phyloP scores from a whole-genome alignment of 2,329 filamentous ascomycete species.

The Fusarium acutatum region DNA sequence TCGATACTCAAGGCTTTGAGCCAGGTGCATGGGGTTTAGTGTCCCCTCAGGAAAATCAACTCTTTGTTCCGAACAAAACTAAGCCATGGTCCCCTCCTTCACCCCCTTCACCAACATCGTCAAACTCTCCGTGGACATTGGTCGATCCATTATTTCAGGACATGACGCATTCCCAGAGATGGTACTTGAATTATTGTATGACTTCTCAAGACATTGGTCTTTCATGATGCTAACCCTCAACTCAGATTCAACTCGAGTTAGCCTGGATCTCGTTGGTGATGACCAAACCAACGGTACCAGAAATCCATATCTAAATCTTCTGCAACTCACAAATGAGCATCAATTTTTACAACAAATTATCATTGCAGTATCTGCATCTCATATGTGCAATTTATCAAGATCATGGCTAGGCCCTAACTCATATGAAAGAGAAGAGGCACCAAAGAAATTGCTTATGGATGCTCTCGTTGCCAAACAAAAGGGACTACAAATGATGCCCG shows the following conservation, averaged over 20 bases:
- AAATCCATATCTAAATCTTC: conserved; percentile 56
- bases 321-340: conserved; percentile 51
- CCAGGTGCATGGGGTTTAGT: conserved; percentile 10
- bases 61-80: conserved; percentile 9
- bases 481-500: conserved; percentile 51
- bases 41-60: conserved; percentile 23
- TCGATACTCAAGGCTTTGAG: conserved; percentile 4
- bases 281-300: conserved; percentile 50
- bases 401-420: conserved; percentile 24
- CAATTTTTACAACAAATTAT: conserved; percentile 56
- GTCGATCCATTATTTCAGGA: conserved; percentile 59
- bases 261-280: conserved; percentile 59
- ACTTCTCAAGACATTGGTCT: neutral
- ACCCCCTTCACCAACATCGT: conserved; percentile 23
- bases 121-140: conserved; percentile 47
- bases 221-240: conserved; percentile 8
- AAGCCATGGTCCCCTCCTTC: conserved; percentile 26
- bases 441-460: conserved; percentile 47
- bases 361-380: conserved; percentile 57
- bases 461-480: conserved; percentile 55
- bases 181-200: conserved; percentile 53
- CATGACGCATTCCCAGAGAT: conserved; percentile 56
- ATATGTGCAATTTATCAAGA: conserved; percentile 51
- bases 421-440: conserved; percentile 46
- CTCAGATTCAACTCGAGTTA: conserved; percentile 57